Conservation (phyloP, 1,284 basidiomycete species). For the Gastroboletus turbinatus region DNA sequence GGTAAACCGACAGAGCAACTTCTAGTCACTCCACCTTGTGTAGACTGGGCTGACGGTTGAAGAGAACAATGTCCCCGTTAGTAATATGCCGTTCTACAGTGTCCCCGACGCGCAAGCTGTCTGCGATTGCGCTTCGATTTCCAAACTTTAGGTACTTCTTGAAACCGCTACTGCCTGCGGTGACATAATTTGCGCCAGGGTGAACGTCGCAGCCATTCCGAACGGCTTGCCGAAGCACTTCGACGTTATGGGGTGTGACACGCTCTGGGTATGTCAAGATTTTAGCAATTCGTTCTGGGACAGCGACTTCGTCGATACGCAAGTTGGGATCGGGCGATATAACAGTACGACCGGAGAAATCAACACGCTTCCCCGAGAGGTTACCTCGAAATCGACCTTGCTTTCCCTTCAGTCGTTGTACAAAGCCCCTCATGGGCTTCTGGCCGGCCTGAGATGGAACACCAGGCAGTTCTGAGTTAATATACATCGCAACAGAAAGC, state of each 20-base stretch:
- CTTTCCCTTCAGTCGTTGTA: constrained; percentile 98
- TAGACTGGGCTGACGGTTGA: constrained; percentile 98
- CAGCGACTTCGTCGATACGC: constrained; percentile 96
- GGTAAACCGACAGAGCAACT: neutral
- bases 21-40: constrained; percentile 68
- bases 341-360: constrained; percentile 98
- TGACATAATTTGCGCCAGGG: constrained; percentile 96
- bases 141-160: constrained; percentile 89
- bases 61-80: constrained; percentile 96
- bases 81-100: constrained; percentile 92
- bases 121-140: constrained; percentile 73
- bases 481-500: constrained; percentile 94
- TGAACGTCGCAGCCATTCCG: constrained; percentile 90
- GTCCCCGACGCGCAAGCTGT: constrained; percentile 80
- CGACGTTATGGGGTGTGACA: constrained; percentile 92
- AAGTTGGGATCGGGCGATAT: constrained; percentile 99
- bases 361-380: constrained; percentile 97
- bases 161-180: constrained; percentile 70
- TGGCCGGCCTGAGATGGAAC: constrained; percentile 81
- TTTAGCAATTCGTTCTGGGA: constrained; percentile 95
- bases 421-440: constrained; percentile 95
- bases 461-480: constrained; percentile 97
- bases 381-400: constrained; percentile 99
- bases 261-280: constrained; percentile 96
- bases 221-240: constrained; percentile 74